Evolutionary conservation across 2,329 filamentous ascomycete species (phyloP).

Genomic region (Metarhizium humberi): DNA sequence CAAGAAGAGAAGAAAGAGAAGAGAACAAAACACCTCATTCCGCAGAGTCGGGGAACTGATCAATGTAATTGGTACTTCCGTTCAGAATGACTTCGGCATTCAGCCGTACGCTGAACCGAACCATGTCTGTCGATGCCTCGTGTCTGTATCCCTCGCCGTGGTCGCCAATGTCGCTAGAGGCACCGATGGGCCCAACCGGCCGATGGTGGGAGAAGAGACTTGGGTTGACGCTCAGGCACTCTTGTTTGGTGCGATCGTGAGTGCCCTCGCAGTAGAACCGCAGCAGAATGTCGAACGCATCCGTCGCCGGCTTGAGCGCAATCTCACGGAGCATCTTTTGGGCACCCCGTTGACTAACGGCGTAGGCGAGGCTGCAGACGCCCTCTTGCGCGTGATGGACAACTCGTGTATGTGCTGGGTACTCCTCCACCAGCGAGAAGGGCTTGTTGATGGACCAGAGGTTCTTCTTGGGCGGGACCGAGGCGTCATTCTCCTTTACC

Average conservation of each 20-base stretch:
- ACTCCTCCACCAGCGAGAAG: slow-evolving; percentile 22
- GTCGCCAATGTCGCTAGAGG: slow-evolving; percentile 27
- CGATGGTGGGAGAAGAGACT: slow-evolving; percentile 37
- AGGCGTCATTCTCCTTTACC: slow-evolving; percentile 22
- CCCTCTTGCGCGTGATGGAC: slow-evolving; percentile 31
- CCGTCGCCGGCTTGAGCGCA: slow-evolving; percentile 28
- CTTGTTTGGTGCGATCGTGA: slow-evolving; percentile 22
- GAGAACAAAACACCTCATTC: too few relatives aligned
- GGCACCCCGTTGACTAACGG: slow-evolving; percentile 33
- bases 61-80: slow-evolving; percentile 19
- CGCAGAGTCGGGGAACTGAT: slow-evolving; percentile 9
- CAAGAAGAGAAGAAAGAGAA: too few relatives aligned
- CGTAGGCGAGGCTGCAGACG: slow-evolving; percentile 34
- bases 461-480: slow-evolving; percentile 23
- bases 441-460: slow-evolving; percentile 25
- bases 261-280: slow-evolving; percentile 35
- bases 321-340: slow-evolving; percentile 32
- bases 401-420: slow-evolving; percentile 32
- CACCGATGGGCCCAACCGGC: slow-evolving; percentile 23
- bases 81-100: slow-evolving; percentile 29
- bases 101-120: slow-evolving; percentile 30
- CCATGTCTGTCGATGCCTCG: slow-evolving; percentile 20
- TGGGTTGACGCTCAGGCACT: slow-evolving; percentile 31
- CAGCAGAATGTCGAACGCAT: slow-evolving; percentile 34
- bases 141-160: slow-evolving; percentile 21